A percentile compares a stretch with the other conserved stretches of the same genome.
These are phyloP conservation scores for Globisporangium viniferum DNA, from an alignment of 352 stramenopile species.

Conservation along the genomic window DNA sequence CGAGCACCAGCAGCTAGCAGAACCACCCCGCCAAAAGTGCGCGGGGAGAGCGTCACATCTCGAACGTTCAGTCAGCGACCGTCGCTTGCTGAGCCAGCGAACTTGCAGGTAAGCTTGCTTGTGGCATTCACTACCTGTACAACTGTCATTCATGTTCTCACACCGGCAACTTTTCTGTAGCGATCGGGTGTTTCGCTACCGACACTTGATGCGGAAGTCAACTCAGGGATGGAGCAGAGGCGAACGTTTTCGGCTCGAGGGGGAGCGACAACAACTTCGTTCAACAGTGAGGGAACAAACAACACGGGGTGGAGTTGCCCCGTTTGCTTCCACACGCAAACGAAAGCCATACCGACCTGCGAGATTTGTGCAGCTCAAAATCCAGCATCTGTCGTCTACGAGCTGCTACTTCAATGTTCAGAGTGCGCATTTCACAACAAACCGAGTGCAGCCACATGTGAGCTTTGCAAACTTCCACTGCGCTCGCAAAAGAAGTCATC, in stretches of 20 bases:
- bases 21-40: not conserved
- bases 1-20: not conserved
- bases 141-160: not conserved
- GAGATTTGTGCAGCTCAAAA: constrained; percentile 80
- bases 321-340: constrained; percentile 74
- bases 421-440: constrained; percentile 70
- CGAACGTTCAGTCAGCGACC: not conserved
- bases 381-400: constrained; percentile 44
- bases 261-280: not conserved
- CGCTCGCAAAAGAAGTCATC: not conserved
- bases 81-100: not conserved
- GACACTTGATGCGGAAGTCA: constrained; percentile 1
- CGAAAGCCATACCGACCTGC: constrained; percentile 34
- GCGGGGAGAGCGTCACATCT: not conserved
- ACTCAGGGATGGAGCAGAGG: not conserved
- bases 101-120: not conserved
- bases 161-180: not conserved
- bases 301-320: constrained; percentile 46
- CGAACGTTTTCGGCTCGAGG: not conserved
- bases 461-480: constrained; percentile 56
- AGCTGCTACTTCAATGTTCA: constrained; percentile 55
- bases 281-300: not conserved
- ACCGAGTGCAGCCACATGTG: constrained; percentile 32
- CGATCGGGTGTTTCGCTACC: constrained; percentile 9
- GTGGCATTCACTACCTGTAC: not conserved